A percentile compares a stretch with the other conserved stretches of the same genome.
Evolutionary conservation across 2,329 filamentous ascomycete species (phyloP).

Genomic region (Lecanicillium sp.): DNA sequence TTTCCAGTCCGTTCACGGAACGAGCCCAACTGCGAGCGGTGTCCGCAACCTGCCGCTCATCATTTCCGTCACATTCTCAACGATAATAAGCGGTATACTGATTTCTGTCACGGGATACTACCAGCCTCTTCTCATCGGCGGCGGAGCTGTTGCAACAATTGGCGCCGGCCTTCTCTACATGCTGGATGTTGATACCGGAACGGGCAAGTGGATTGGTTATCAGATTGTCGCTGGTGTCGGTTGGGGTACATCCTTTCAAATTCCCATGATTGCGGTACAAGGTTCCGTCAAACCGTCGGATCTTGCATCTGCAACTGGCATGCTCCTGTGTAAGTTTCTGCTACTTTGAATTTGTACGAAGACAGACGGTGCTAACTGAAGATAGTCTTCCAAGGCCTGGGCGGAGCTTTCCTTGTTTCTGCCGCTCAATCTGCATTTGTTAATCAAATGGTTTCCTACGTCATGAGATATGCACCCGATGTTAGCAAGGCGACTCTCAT

Average conservation of each 20-base stretch:
- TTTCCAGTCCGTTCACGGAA: conserved; percentile 25
- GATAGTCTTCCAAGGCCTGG: conserved; percentile 39
- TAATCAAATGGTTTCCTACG: conserved; percentile 30
- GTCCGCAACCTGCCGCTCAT: conserved; percentile 30
- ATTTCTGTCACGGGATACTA: conserved; percentile 33
- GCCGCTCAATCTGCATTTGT: conserved; percentile 38
- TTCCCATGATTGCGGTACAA: conserved; percentile 43
- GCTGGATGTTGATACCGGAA: conserved; percentile 27
- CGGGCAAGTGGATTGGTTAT: conserved; percentile 43
- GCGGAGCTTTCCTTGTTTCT: conserved; percentile 41
- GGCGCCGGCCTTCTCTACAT: conserved; percentile 34
- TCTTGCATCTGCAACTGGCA: conserved; percentile 36
- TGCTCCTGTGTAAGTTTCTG: conserved; percentile 30
- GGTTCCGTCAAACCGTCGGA: conserved; percentile 30
- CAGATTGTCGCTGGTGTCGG: conserved; percentile 42
- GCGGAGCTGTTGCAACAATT: conserved; percentile 32
- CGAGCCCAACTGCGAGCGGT: conserved; percentile 24
- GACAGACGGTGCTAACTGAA: conserved; percentile 10
- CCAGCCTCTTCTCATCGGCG: conserved; percentile 36
- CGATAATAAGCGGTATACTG: conserved; percentile 27
- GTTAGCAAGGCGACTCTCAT: conserved; percentile 29
- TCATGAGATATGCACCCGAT: conserved; percentile 24
- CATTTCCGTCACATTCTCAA: conserved; percentile 33
- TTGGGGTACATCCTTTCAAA: conserved; percentile 35
- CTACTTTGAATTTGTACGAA: not conserved